phyloP scores from a whole-genome alignment of 768 basidiomycete genomes.

The Boletus sensibilis region DNA sequence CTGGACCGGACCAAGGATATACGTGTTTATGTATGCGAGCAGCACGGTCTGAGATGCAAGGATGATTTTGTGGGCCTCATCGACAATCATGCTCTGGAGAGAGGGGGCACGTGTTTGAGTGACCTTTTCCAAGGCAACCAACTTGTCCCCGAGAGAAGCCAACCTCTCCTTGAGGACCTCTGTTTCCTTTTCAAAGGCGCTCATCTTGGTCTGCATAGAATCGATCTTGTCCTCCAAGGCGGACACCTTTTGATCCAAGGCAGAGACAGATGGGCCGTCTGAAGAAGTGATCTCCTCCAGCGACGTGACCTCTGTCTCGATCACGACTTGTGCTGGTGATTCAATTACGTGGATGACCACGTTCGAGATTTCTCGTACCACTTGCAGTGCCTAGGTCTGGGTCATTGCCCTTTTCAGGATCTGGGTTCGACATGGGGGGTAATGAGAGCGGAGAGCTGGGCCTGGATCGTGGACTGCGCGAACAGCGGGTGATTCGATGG shows the following conservation, averaged over 20 bases:
- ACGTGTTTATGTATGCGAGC: conserved; percentile 4
- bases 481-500: not conserved
- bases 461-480: not conserved
- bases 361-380: conserved; percentile 1
- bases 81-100: not conserved
- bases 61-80: not conserved
- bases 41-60: not conserved
- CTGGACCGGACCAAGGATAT: conserved; percentile 7
- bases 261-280: not conserved
- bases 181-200: not conserved
- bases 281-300: not conserved
- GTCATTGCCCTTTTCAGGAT: not conserved
- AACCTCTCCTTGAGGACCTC: conserved; percentile 2
- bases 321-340: not conserved
- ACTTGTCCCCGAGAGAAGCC: not conserved
- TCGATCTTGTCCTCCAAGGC: not conserved
- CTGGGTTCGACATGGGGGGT: conserved; percentile 8
- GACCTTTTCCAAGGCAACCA: conserved; percentile 6
- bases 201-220: not conserved
- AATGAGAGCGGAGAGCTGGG: conserved; percentile 15
- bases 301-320: not conserved
- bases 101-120: not conserved
- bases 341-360: conserved; percentile 1
- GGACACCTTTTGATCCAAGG: not conserved
- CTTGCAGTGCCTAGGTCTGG: not conserved